These are phyloP conservation scores for Aphanocladium album DNA, from an alignment of 2,329 filamentous ascomycete species.

Conservation along the genomic window DNA sequence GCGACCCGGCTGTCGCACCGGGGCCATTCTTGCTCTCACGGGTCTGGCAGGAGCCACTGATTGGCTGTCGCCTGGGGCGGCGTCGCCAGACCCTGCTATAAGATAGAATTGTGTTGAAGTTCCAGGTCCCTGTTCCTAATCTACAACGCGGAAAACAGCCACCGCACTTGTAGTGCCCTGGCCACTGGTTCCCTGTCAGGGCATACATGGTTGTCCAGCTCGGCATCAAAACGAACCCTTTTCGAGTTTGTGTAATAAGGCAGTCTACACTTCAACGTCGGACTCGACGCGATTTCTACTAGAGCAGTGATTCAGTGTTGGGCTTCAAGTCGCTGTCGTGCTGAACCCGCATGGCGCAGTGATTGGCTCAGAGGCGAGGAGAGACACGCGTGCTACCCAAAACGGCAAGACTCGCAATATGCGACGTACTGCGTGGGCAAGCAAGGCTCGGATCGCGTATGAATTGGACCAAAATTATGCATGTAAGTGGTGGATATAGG, in stretches of 20 bases:
- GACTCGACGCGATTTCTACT: background rate
- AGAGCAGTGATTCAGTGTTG: background rate
- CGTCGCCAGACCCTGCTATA: background rate
- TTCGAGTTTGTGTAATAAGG: background rate
- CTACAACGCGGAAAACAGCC: background rate
- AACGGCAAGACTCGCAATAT: background rate
- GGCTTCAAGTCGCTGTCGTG: background rate
- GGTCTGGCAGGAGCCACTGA: conserved; percentile 3
- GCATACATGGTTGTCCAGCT: background rate
- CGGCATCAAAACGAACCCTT: background rate
- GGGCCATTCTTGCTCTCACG: conserved; percentile 10
- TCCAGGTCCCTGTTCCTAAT: background rate
- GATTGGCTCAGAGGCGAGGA: conserved; percentile 3
- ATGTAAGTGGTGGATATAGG: background rate
- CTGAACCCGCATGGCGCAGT: background rate
- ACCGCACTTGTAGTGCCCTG: background rate
- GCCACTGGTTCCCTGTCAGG: background rate
- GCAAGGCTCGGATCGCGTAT: no score
- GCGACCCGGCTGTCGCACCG: background rate
- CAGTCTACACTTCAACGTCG: background rate
- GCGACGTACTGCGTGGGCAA: background rate
- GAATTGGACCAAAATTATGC: no score
- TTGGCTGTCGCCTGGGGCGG: background rate
- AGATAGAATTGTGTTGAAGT: no score
- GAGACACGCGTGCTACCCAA: background rate